Percentiles rank a stretch among this genome's conserved stretches.
phyloP scores from a whole-genome alignment of 2,329 filamentous ascomycete genomes.

The Penicillium thymicola region DNA sequence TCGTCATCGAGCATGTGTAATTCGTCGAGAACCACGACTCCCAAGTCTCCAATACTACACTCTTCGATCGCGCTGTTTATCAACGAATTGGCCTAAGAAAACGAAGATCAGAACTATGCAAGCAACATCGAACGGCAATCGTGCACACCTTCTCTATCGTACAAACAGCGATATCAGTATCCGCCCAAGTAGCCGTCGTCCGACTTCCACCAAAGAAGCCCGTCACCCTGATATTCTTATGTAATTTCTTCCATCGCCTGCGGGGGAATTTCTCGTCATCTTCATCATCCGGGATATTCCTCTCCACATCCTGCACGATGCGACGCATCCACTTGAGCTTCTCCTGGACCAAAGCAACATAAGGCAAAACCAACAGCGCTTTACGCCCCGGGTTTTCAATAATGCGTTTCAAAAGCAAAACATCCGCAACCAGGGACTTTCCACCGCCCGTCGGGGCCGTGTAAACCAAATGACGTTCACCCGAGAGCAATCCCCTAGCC shows the following conservation, averaged over 20 bases:
- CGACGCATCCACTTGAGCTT: slow-evolving; percentile 71
- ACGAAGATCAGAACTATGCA: slow-evolving; percentile 1
- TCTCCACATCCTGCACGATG: slow-evolving; percentile 59
- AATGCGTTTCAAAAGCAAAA: slow-evolving; percentile 69
- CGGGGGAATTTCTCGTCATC: slow-evolving; percentile 37
- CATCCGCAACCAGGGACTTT: slow-evolving; percentile 70
- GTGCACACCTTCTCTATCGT: slow-evolving; percentile 67
- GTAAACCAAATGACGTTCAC: slow-evolving; percentile 70
- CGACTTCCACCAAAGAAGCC: slow-evolving; percentile 75
- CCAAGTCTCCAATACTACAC: slow-evolving; percentile 61
- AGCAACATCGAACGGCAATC: slow-evolving; percentile 16
- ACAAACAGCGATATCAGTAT: slow-evolving; percentile 75
- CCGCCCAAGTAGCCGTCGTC: slow-evolving; percentile 63
- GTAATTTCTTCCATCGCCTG: slow-evolving; percentile 56
- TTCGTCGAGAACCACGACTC: slow-evolving; percentile 69
- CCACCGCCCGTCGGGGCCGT: slow-evolving; percentile 75
- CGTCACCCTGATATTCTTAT: slow-evolving; percentile 61
- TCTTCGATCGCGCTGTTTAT: slow-evolving; percentile 72
- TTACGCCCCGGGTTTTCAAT: slow-evolving; percentile 63
- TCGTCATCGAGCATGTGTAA: slow-evolving; percentile 80
- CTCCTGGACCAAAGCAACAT: slow-evolving; percentile 76
- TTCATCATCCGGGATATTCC: slow-evolving; percentile 33
- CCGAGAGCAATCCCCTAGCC: slow-evolving; percentile 62
- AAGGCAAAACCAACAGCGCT: slow-evolving; percentile 69
- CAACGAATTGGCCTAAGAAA: slow-evolving; percentile 64